Base-by-base conservation (phyloP, 495 filamentous ascomycete species). In the Entonaema liquescens region DNA sequence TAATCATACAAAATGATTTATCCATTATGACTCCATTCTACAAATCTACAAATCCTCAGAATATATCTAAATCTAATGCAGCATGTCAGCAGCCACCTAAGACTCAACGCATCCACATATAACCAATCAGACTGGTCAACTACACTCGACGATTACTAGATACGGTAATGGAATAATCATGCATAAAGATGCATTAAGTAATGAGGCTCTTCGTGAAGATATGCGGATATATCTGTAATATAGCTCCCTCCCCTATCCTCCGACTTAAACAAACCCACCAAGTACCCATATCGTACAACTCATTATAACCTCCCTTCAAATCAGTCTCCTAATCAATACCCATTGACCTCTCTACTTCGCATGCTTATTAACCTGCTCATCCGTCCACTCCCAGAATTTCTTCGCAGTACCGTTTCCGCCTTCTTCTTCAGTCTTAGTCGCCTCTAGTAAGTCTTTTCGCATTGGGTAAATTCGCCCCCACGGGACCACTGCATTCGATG, bases 331-430 rank as follows among this genome's bases (percentile, higher is more conserved):
- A 1, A 17, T 17, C 15, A n/a, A 40, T n/a, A 2, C 38, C 38
- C 38, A 17, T 7, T 2, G 17, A 40, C 38, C 2, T 17, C 8
- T 25, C 23, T 13, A 31, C 1, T 17, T 4, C 0, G 35, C 23
- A 42, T 73, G 74, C 13, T 44, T 17, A 42, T 77, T 72, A 3
- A 81, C 72, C 63, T 83, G 78, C 50, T 79, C 70, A n/a, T 83
- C 79, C 19, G 58, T 75, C 80, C 80, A 83, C 4, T 81, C 77
- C 79, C 80, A 82, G 61, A 83, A 81, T 21, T 78, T 70, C 28
- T 66, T 50, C 0, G 69, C 77, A 11, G 70, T 62, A 0, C 77
- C 81, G 5, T 74, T 78, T 1, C 79, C 80, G 11, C 80, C 78
- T 15, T 81, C 79, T 9, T 35, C 64, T 28, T 66, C 62, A 0